Conservation (phyloP, 768 basidiomycete genomes). For the Flagelloscypha sp. region DNA sequence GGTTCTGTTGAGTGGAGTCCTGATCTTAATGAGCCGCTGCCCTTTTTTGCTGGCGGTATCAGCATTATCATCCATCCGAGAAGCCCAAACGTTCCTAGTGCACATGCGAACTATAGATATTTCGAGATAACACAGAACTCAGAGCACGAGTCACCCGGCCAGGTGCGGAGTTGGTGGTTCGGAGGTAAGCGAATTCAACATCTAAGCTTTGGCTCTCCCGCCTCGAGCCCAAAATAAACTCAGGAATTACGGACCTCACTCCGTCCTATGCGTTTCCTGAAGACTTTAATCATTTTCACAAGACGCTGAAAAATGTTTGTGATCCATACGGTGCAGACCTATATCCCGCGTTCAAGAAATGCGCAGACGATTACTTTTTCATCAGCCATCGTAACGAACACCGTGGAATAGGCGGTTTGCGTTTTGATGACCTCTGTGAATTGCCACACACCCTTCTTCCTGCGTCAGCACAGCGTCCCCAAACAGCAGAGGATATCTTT, state of each 20-base stretch:
- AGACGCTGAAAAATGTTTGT: slow-evolving; percentile 32
- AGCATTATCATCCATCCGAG: not conserved
- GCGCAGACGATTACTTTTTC: slow-evolving; percentile 49
- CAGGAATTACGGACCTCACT: too few relatives aligned
- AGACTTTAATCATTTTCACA: slow-evolving; percentile 42
- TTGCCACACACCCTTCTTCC: slow-evolving; percentile 18
- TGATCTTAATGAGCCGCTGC: too few relatives aligned
- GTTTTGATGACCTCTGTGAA: slow-evolving; percentile 44
- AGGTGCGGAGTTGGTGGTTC: slow-evolving; percentile 66
- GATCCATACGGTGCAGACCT: slow-evolving; percentile 32
- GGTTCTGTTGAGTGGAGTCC: too few relatives aligned
- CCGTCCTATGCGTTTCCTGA: slow-evolving; percentile 40
- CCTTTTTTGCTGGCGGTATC: too few relatives aligned
- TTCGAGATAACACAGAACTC: slow-evolving; percentile 1
- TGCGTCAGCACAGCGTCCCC: slow-evolving; percentile 12
- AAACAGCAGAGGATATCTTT: slow-evolving; percentile 33
- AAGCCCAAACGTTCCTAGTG: not conserved
- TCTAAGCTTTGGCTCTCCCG: too few relatives aligned
- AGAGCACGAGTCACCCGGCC: too few relatives aligned
- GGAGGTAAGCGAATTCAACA: slow-evolving; percentile 70
- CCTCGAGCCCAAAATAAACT: too few relatives aligned
- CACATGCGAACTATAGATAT: not conserved
- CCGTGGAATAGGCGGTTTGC: slow-evolving; percentile 49
- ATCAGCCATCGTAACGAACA: slow-evolving; percentile 43
- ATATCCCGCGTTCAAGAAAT: slow-evolving; percentile 39